Evolutionary conservation across 2,329 filamentous ascomycete species (phyloP).

Genomic region (Geosmithia morbida): DNA sequence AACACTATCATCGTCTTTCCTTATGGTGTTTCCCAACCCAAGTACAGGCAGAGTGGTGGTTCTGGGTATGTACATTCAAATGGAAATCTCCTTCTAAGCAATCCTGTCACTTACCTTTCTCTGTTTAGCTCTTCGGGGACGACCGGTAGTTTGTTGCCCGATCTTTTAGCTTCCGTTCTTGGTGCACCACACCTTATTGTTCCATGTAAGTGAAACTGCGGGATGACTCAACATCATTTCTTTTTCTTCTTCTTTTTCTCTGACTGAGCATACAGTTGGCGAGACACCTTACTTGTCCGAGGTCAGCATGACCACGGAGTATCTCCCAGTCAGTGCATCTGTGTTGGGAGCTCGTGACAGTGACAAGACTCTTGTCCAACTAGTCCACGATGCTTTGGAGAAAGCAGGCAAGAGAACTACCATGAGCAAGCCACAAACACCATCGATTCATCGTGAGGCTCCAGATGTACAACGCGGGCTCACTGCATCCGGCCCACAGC

Average conservation of each 20-base stretch:
- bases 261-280: conserved; percentile 8
- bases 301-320: conserved; percentile 13
- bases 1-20: conserved; percentile 15
- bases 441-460: neutral
- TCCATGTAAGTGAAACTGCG: conserved; percentile 15
- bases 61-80: neutral
- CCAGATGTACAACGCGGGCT: neutral
- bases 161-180: conserved; percentile 14
- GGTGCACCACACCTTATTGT: conserved; percentile 15
- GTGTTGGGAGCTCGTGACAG: conserved; percentile 13
- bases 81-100: neutral
- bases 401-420: conserved; percentile 5
- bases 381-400: conserved; percentile 13
- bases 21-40: conserved; percentile 5
- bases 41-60: neutral
- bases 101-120: neutral
- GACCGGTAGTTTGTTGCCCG: conserved; percentile 1
- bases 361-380: conserved; percentile 11
- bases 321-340: conserved; percentile 14
- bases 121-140: neutral
- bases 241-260: neutral
- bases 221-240: neutral
- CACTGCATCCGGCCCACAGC: neutral
- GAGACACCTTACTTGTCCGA: conserved; percentile 15
- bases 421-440: neutral